These are phyloP conservation scores for Xanthoparmelia taractica DNA, from an alignment of 495 filamentous ascomycete genomes.

Conservation along the genomic window DNA sequence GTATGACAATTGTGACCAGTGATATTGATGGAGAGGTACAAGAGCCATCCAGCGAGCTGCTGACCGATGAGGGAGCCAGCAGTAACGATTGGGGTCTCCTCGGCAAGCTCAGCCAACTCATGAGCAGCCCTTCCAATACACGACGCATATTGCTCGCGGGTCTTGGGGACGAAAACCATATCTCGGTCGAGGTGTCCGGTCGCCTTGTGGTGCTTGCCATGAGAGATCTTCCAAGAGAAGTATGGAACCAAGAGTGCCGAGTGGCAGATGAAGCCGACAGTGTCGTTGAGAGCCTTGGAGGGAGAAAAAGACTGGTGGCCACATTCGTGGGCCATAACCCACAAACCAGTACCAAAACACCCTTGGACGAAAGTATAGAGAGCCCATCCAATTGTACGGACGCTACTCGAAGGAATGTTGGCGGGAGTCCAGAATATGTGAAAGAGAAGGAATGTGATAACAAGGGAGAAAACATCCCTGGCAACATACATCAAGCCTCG, in stretches of 20 bases:
- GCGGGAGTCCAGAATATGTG: slow-evolving; percentile 60
- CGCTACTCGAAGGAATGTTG: slow-evolving; percentile 45
- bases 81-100: slow-evolving; percentile 89
- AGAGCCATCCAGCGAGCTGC: slow-evolving; percentile 83
- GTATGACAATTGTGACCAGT: slow-evolving; percentile 93
- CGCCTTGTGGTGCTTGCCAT: slow-evolving; percentile 92
- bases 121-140: slow-evolving; percentile 62
- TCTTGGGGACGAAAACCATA: slow-evolving; percentile 94
- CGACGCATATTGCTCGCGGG: slow-evolving; percentile 64
- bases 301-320: slow-evolving; percentile 76
- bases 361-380: slow-evolving; percentile 60
- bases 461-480: slow-evolving; percentile 50
- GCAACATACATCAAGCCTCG: slow-evolving; percentile 56
- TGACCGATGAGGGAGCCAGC: slow-evolving; percentile 63
- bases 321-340: slow-evolving; percentile 69
- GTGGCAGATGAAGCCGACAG: slow-evolving; percentile 79
- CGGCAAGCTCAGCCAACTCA: slow-evolving; percentile 76
- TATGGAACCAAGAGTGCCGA: slow-evolving; percentile 77
- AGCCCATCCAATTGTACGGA: slow-evolving; percentile 47
- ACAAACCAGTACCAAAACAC: slow-evolving; percentile 57
- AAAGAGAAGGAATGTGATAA: slow-evolving; percentile 53
- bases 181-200: slow-evolving; percentile 93
- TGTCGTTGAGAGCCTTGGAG: slow-evolving; percentile 72
- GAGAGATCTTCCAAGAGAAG: slow-evolving; percentile 89
- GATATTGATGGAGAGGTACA: slow-evolving; percentile 76